Base-by-base conservation (phyloP, 768 basidiomycete genomes). In the Termitomyces sp. region DNA sequence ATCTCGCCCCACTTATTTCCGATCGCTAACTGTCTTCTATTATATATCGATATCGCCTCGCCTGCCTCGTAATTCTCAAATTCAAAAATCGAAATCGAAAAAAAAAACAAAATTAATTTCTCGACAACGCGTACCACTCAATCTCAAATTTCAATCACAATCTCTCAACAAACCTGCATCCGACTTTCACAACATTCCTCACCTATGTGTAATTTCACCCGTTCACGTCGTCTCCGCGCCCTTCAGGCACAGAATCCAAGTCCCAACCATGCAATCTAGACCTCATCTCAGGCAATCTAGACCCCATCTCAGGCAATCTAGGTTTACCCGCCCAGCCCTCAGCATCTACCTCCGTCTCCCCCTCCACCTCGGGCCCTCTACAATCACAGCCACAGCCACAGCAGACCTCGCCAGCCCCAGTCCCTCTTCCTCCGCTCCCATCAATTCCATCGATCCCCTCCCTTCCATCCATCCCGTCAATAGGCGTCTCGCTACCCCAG, bases 21-120 rank as follows among this genome's bases (percentile, higher is more conserved):
- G 44, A 54, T 51, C 38, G 53, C 55, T 54, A 15, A 53, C 58
- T 55, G 47, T 42, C 50, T 55, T 54, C 46, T 55, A 53, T 53
- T 50, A 49, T 52, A 47, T 50, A 37, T 44, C 50, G n/a, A 33
- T 33, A 10, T 33, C 31, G 31, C 49, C 44, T 47, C 50, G 28
- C 41, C 44, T 42, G 8, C 26, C 55, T 30, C 31, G 31, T 33
- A 33, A 10, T 23, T 35, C 35, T 35, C 35, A 28, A 53, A 35
- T 23, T 49, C 33, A 33, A 49, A 49, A 49, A 33, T 48, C 47
- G 17, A 49, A 49, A 49, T 21, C n/a, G 7, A 35, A 49, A 35
- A 35, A 45, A 44, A 42, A 30, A 30, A 30, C 8, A 30, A 30
- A 30, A 23, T 23, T 23, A 23, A 35, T 35, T 3, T 35, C 5